Percentiles rank a stretch among this genome's conserved stretches.
Evolutionary conservation across 2,329 filamentous ascomycete species (phyloP).

Genomic region (Conoideocrella luteorostrata): DNA sequence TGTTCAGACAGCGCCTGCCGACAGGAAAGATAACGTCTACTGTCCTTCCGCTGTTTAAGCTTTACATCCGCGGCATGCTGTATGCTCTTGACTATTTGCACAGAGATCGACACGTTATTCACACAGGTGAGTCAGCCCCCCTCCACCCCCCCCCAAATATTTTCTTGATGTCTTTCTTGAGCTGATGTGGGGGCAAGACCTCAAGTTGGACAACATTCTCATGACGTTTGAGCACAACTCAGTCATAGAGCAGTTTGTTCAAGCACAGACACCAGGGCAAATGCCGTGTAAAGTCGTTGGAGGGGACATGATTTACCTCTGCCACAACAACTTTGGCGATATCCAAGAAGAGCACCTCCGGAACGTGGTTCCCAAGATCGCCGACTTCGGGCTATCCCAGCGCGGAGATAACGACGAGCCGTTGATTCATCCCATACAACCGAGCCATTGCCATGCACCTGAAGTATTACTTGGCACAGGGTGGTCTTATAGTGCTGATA

Average conservation of each 20-base stretch:
- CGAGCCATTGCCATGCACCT: constrained; percentile 11
- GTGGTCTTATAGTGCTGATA: constrained; percentile 4
- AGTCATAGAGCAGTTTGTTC: constrained; percentile 14
- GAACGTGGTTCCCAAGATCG: constrained; percentile 12
- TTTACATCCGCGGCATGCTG: constrained; percentile 27
- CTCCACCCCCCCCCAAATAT: no score
- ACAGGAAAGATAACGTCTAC: constrained; percentile 16
- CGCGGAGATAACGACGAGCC: constrained; percentile 5
- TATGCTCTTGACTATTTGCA: constrained; percentile 36
- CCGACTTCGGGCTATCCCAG: constrained; percentile 15
- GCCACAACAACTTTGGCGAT: constrained; percentile 12
- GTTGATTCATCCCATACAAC: constrained; percentile 14
- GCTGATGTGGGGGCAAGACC: no score
- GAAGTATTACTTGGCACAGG: constrained; percentile 2
- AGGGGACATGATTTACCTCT: constrained; percentile 10
- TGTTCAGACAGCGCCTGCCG: constrained; percentile 29
- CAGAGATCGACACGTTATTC: constrained; percentile 34
- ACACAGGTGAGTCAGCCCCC: constrained; percentile 21
- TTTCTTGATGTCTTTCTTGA: no score
- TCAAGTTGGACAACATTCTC: constrained; percentile 20
- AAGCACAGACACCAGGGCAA: constrained; percentile 5
- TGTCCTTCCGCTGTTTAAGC: constrained; percentile 24
- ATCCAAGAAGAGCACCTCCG: constrained; percentile 7
- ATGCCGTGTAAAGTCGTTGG: constrained; percentile 11
- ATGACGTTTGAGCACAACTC: constrained; percentile 14